Evolutionary conservation across 2,329 filamentous ascomycete genomes (phyloP).

Genomic region (Chaetomium sp.): DNA sequence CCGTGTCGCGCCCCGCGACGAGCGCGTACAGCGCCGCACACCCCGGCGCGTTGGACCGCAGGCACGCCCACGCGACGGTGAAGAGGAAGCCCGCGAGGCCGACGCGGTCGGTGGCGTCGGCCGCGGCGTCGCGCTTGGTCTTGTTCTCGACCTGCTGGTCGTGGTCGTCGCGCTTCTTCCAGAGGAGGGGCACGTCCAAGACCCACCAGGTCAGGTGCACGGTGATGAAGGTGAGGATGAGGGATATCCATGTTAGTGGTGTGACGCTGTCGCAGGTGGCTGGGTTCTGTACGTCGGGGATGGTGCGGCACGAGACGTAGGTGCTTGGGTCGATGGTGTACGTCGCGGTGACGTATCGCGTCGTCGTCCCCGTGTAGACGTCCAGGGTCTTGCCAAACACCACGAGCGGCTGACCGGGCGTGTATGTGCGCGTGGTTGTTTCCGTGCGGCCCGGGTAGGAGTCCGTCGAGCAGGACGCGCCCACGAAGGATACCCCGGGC

Average conservation of each 20-base stretch:
- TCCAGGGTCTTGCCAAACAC: not conserved
- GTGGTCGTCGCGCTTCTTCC: constrained; percentile 1
- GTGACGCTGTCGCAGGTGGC: constrained; percentile 5
- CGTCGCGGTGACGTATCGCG: not conserved
- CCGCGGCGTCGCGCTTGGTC: not conserved
- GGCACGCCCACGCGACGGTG: not conserved
- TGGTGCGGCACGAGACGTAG: not conserved
- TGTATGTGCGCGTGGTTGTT: not conserved
- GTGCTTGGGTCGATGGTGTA: not conserved
- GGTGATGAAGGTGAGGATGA: constrained; percentile 8
- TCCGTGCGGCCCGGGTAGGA: not conserved
- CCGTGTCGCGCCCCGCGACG: not conserved
- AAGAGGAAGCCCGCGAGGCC: not conserved
- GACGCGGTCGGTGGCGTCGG: not conserved
- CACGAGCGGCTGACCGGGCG: not conserved
- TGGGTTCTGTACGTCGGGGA: not conserved
- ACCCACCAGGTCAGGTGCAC: constrained; percentile 9
- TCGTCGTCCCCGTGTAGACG: constrained; percentile 1
- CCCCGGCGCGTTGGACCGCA: constrained; percentile 4
- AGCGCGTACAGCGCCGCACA: not conserved
- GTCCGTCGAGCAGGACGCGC: constrained; percentile 5
- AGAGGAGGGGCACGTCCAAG: not conserved
- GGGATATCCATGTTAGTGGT: constrained; percentile 1
- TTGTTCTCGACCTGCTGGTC: no score
- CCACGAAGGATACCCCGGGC: not conserved